These are phyloP conservation scores for Eimeria zaria DNA, from an alignment of 169 alveolate genomes.

Conservation along the genomic window DNA sequence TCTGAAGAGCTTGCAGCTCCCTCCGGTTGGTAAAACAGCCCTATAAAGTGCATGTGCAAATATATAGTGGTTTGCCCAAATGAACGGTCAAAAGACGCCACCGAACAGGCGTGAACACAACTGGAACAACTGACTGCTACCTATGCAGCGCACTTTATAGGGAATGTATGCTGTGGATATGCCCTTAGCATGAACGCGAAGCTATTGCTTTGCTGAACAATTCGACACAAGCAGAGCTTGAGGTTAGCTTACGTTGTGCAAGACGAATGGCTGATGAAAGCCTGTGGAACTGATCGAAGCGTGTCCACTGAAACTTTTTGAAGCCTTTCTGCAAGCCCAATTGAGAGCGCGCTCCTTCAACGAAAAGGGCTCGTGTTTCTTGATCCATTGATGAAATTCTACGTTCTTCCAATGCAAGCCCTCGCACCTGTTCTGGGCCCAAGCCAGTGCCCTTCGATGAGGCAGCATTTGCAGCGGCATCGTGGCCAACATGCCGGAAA, in stretches of 20 bases:
- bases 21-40: slow-evolving; percentile 20
- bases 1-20: neutral
- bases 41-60: neutral
- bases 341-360: slow-evolving; percentile 27
- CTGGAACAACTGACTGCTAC: neutral
- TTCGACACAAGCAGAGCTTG: neutral
- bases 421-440: slow-evolving; percentile 9
- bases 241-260: slow-evolving; percentile 22
- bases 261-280: slow-evolving; percentile 62
- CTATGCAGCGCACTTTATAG: neutral
- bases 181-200: neutral
- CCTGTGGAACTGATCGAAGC: neutral
- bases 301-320: slow-evolving; percentile 10
- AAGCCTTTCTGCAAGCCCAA: slow-evolving; percentile 39
- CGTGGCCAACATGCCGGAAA: slow-evolving; percentile 34
- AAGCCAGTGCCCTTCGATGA: slow-evolving; percentile 24
- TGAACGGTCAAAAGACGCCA: neutral
- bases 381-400: neutral
- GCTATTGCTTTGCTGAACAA: neutral
- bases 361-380: slow-evolving; percentile 7
- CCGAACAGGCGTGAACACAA: neutral
- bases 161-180: neutral
- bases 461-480: slow-evolving; percentile 43
- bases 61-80: neutral
- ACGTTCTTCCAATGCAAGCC: slow-evolving; percentile 3